Evolutionary conservation across 805 yeast species (phyloP).

Genomic region (Candida caryicola): DNA sequence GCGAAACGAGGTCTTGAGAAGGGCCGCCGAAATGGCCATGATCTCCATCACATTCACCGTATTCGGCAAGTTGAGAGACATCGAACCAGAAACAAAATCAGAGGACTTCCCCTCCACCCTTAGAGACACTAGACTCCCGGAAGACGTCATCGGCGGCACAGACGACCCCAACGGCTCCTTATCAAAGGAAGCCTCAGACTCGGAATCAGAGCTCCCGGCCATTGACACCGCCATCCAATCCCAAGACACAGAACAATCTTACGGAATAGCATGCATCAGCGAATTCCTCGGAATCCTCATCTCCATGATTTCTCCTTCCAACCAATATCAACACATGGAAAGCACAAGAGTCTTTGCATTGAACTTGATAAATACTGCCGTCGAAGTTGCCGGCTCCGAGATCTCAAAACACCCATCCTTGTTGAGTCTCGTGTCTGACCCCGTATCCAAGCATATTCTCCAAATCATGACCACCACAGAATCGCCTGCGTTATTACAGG

Average conservation of each 20-base stretch:
- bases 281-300: constrained; percentile 75
- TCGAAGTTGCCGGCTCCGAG: constrained; percentile 74
- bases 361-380: constrained; percentile 67
- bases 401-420: constrained; percentile 61
- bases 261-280: constrained; percentile 70
- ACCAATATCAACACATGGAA: constrained; percentile 83
- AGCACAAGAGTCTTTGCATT: constrained; percentile 82
- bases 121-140: constrained; percentile 50
- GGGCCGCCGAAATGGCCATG: constrained; percentile 84
- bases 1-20: constrained; percentile 83
- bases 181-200: constrained; percentile 6
- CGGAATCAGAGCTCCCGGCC: constrained; percentile 18
- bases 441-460: constrained; percentile 80
- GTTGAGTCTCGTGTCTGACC: constrained; percentile 68
- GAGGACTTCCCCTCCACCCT: constrained; percentile 49
- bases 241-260: constrained; percentile 41
- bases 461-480: constrained; percentile 75
- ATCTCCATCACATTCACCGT: constrained; percentile 64
- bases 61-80: constrained; percentile 55
- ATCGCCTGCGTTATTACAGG: constrained; percentile 67
- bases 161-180: constrained; percentile 17
- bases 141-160: constrained; percentile 57
- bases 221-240: constrained; percentile 11
- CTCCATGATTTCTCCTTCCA: constrained; percentile 77
- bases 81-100: constrained; percentile 44